Evolutionary conservation across 2,329 filamentous ascomycete genomes (phyloP).

Genomic region (Epichloe sibirici): DNA sequence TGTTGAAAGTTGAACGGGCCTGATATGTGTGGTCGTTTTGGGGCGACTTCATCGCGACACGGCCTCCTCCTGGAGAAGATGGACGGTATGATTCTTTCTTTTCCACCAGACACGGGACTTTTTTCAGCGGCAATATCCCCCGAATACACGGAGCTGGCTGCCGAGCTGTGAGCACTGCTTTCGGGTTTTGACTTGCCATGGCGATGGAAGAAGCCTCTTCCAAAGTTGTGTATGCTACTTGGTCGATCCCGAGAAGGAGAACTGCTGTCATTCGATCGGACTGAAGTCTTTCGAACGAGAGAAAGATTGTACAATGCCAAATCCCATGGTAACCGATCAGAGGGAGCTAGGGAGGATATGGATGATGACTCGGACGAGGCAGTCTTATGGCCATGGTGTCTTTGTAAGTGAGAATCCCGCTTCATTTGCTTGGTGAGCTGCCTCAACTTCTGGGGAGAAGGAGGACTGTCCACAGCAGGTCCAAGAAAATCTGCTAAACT

Average conservation of each 20-base stretch:
- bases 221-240: conserved; percentile 47
- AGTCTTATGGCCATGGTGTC: conserved; percentile 20
- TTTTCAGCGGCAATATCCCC: conserved; percentile 28
- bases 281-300: conserved; percentile 44
- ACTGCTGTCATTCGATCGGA: conserved; percentile 40
- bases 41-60: conserved; percentile 21
- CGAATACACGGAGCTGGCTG: conserved; percentile 36
- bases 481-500: conserved; percentile 35
- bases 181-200: conserved; percentile 37
- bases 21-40: conserved; percentile 42
- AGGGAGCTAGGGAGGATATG: conserved; percentile 28
- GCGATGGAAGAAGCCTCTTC: conserved; percentile 47
- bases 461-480: conserved; percentile 47
- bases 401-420: conserved; percentile 32
- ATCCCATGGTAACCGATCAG: conserved; percentile 38
- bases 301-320: conserved; percentile 32
- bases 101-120: conserved; percentile 17
- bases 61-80: conserved; percentile 39
- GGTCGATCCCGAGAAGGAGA: conserved; percentile 41
- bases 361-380: conserved; percentile 46
- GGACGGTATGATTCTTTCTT: conserved; percentile 35
- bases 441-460: conserved; percentile 47
- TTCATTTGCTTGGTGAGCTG: conserved; percentile 48
- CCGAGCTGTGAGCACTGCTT: conserved; percentile 34
- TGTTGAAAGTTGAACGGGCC: conserved; percentile 57